phyloP scores from a whole-genome alignment of 192 early-diverging fungal genomes.

The Chytriomyces sp. region DNA sequence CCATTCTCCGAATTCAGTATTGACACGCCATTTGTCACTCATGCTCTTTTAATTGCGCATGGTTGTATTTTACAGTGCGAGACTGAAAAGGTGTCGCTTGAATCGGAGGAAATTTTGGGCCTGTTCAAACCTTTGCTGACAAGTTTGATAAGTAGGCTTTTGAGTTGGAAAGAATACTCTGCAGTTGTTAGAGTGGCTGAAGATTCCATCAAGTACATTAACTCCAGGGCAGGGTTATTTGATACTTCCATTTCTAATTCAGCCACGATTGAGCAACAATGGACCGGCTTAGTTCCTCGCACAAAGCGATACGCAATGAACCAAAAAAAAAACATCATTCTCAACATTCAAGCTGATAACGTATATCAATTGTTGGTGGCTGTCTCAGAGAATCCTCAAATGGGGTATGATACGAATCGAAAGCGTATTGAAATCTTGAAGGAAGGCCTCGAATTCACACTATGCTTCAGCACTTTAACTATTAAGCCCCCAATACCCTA shows the following conservation, averaged over 20 bases:
- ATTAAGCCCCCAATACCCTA: constrained; percentile 4
- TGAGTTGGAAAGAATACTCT: constrained; percentile 17
- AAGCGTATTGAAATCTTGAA: constrained; percentile 30
- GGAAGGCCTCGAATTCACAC: constrained; percentile 39
- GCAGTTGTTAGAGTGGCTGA: constrained; percentile 19
- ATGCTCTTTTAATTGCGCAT: constrained; percentile 31
- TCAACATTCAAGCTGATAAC: constrained; percentile 36
- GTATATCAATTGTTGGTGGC: constrained; percentile 38
- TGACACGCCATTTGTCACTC: constrained; percentile 27
- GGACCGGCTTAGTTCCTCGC: constrained; percentile 37
- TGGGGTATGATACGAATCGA: constrained; percentile 21
- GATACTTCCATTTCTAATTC: constrained; percentile 48
- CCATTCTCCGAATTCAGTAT: constrained; percentile 33
- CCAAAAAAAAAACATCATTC: constrained; percentile 17
- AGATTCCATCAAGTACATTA: constrained; percentile 33
- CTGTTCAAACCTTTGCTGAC: constrained; percentile 37
- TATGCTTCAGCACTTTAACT: not conserved
- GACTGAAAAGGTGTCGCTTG: constrained; percentile 34
- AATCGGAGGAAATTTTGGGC: constrained; percentile 17
- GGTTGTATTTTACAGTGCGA: constrained; percentile 22
- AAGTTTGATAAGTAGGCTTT: constrained; percentile 4
- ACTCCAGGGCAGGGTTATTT: constrained; percentile 8
- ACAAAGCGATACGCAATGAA: constrained; percentile 22
- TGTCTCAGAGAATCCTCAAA: constrained; percentile 4
- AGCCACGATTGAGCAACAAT: constrained; percentile 35